Evolutionary conservation across 2,329 filamentous ascomycete species (phyloP), one percentile per base, ranked within the genome.

Genomic region (Xenoacremonium recifei): DNA sequence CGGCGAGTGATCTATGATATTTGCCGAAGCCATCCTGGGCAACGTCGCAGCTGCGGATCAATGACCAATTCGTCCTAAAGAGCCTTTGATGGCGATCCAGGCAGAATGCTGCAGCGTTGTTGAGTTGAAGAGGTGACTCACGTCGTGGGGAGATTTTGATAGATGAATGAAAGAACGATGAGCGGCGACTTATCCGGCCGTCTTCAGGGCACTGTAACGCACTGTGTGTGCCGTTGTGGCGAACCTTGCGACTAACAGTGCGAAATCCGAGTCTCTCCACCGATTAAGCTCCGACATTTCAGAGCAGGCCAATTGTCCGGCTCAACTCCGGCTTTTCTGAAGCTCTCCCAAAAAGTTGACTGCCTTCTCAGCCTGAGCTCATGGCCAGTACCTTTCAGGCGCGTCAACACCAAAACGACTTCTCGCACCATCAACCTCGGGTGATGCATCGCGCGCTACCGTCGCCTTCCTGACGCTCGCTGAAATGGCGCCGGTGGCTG

Each of bases 1-100:
- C 58, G 91, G 90, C 46, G 92, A 96, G 67, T 96, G 84, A 64
- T 96, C 92, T 51, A 80, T 67, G 45, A 82, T 71, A 47, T 73
- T 69, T 25, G 64, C 50, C 29, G 70, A 69, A 47, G 73, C 58
- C 77, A 80, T 80, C 45, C 59, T 70, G 58, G 17, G 16, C 17
- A n/a, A n/a, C 16, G 20, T 9, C 12, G 5, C 33, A 15, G 7
- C n/a, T n/a, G n/a, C n/a, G n/a, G n/a, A n/a, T n/a, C n/a, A n/a
- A n/a, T n/a, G n/a, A n/a, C n/a, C n/a, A n/a, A n/a, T n/a, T n/a
- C n/a, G n/a, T n/a, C n/a, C n/a, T n/a, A n/a, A n/a, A n/a, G n/a
- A n/a, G n/a, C n/a, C n/a, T n/a, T n/a, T n/a, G n/a, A n/a, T n/a
- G n/a, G n/a, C n/a, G n/a, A n/a, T n/a, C n/a, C n/a, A n/a, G n/a